phyloP scores from a whole-genome alignment of 2,329 filamentous ascomycete genomes.

The Epichloe scottii region DNA sequence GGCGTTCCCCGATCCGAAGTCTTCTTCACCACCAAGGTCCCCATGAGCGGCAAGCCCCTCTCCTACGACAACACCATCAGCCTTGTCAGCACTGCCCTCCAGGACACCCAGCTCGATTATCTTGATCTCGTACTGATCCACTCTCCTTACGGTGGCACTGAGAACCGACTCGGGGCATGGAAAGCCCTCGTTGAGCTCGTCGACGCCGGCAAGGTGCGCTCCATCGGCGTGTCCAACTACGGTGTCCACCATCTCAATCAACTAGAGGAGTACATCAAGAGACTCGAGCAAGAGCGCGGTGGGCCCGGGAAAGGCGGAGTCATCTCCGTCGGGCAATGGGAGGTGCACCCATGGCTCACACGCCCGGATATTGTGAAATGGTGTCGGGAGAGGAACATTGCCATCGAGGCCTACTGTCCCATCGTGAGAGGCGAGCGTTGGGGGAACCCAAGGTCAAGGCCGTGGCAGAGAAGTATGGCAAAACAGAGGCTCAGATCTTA shows the following conservation, averaged over 20 bases:
- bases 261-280: slow-evolving; percentile 43
- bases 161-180: slow-evolving; percentile 46
- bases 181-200: slow-evolving; percentile 50
- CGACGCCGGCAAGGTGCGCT: slow-evolving; percentile 47
- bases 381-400: slow-evolving; percentile 51
- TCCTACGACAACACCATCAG: slow-evolving; percentile 52
- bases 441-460: slow-evolving; percentile 52
- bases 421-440: slow-evolving; percentile 56
- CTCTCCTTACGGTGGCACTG: slow-evolving; percentile 44
- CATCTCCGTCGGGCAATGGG: slow-evolving; percentile 76
- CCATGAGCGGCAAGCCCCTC: slow-evolving; percentile 23
- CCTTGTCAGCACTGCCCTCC: slow-evolving; percentile 50
- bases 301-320: slow-evolving; percentile 55
- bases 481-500: slow-evolving; percentile 64
- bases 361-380: slow-evolving; percentile 70
- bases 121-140: slow-evolving; percentile 56
- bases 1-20: slow-evolving; percentile 33
- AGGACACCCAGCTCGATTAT: slow-evolving; percentile 50
- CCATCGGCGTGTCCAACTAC: slow-evolving; percentile 54
- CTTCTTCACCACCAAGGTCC: slow-evolving; percentile 46
- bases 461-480: slow-evolving; percentile 59
- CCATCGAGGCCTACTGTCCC: slow-evolving; percentile 51
- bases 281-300: slow-evolving; percentile 48
- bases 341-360: slow-evolving; percentile 80
- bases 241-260: slow-evolving; percentile 51